These are phyloP conservation scores for Collybia sp. DNA, from an alignment of 768 basidiomycete genomes.

Conservation along the genomic window DNA sequence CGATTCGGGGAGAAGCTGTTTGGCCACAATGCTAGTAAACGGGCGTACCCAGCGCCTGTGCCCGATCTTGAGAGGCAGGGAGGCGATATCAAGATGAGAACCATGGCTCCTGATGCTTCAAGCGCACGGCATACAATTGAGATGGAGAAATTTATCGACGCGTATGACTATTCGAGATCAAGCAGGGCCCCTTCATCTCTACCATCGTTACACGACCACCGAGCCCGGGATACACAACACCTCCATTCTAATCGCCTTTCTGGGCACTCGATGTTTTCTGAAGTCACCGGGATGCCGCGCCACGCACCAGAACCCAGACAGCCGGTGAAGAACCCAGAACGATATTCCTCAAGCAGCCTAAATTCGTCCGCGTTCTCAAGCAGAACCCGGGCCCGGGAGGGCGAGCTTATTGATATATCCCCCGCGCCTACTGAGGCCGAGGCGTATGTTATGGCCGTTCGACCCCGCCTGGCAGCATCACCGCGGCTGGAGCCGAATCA, in stretches of 20 bases:
- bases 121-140: conserved; percentile 42
- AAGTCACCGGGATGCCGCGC: conserved; percentile 60
- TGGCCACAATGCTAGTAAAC: conserved; percentile 30
- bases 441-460: conserved; percentile 48
- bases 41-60: conserved; percentile 11
- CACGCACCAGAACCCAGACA: conserved; percentile 68
- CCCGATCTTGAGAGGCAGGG: conserved; percentile 16
- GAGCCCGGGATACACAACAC: conserved; percentile 17
- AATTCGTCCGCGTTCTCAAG: conserved; percentile 29
- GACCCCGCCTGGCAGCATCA: conserved; percentile 24
- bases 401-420: conserved; percentile 10
- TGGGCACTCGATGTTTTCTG: conserved; percentile 59
- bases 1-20: conserved; percentile 59
- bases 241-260: conserved; percentile 27
- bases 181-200: conserved; percentile 37
- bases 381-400: conserved; percentile 12
- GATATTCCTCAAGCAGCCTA: conserved; percentile 44
- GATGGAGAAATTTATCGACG: conserved; percentile 50
- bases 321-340: conserved; percentile 50
- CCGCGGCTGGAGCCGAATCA: conserved; percentile 33
- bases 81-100: conserved; percentile 47
- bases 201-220: conserved; percentile 28
- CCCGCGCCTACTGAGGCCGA: conserved; percentile 51
- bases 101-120: conserved; percentile 40
- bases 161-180: conserved; percentile 39